Percentiles rank a stretch among this genome's conserved stretches.
These are phyloP conservation scores for Lactarius vividus DNA, from an alignment of 768 basidiomycete species.

Conservation along the genomic window DNA sequence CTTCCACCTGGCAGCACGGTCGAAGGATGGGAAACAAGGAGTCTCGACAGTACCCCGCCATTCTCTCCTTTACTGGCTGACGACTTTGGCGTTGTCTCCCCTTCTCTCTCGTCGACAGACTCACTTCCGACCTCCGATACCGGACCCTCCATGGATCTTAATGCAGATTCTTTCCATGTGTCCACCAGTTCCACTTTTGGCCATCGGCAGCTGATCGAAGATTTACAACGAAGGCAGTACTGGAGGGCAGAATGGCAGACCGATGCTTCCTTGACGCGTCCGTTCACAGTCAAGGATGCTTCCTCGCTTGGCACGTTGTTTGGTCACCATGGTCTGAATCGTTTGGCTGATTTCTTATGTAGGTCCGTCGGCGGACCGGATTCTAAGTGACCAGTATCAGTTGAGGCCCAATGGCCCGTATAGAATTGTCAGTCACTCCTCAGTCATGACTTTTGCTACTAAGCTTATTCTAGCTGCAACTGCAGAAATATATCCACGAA, in stretches of 20 bases:
- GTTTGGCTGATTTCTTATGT: conserved; percentile 1
- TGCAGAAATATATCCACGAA: conserved; percentile 68
- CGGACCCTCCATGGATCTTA: background rate
- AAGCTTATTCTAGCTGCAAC: background rate
- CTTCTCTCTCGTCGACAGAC: conserved; percentile 28
- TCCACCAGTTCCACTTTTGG: conserved; percentile 31
- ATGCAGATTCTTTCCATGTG: conserved; percentile 1
- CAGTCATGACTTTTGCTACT: conserved; percentile 30
- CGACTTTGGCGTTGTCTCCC: conserved; percentile 16
- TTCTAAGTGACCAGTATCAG: conserved; percentile 37
- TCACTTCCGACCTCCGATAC: conserved; percentile 15
- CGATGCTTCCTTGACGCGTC: conserved; percentile 40
- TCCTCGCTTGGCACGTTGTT: conserved; percentile 61
- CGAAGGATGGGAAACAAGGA: conserved; percentile 44
- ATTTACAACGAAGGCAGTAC: conserved; percentile 62
- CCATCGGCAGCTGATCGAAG: conserved; percentile 58
- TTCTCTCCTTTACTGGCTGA: conserved; percentile 54
- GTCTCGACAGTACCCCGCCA: conserved; percentile 61
- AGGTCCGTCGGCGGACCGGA: conserved; percentile 48
- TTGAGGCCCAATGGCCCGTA: background rate
- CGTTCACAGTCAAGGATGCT: conserved; percentile 65
- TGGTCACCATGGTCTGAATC: background rate
- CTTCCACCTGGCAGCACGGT: conserved; percentile 47
- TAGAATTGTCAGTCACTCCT: conserved; percentile 9
- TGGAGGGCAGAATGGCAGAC: conserved; percentile 69